Base-by-base conservation (phyloP, 2,329 filamentous ascomycete genomes). In the Monosporascus sp. region DNA sequence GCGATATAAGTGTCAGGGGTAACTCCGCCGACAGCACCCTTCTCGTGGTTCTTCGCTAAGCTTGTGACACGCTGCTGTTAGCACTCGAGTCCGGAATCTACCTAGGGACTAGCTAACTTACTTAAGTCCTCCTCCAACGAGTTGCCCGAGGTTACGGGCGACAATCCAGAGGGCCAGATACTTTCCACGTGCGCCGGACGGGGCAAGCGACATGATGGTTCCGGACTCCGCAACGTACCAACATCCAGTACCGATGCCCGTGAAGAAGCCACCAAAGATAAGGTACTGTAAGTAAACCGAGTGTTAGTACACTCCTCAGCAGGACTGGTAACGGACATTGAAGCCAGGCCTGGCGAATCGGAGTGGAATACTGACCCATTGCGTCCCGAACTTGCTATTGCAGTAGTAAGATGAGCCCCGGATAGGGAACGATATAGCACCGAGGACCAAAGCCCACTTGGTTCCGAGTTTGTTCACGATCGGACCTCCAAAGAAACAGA, bases 221-320 rank as follows among this genome's bases (percentile, higher is more conserved):
- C 74, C 74, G 1, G 73, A 72, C 54, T 77, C 75, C 0, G 74
- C 75, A 8, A 77, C 74, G 53, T 77, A 78, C 74, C 74, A 77
- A 42, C 72, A 74, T 1, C 73, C 74, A 6, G 69, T 72, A 5
- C 72, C 72, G 9, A 72, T 63, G 2, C 71, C 71, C 15, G 64
- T 66, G 38, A 72, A 61, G 48, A 68, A 68, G 39, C 70, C 70
- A 8, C 69, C 68, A 6, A 72, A 60, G 46, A 73, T 71, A n/a
- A 72, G 68, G 48, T 72, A 73, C 70, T 70, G 34, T 9, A 38
- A 42, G n/a, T 31, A 50, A 15, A 17, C 34, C n/a, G 44, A 17
- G 31, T 39, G 31, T 56, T 25, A 60, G 50, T 34, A 14, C 42
- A 22, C 24, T 17, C 11, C 25, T 5, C 27, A 5, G 27, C 27